Conservation (phyloP, 2,329 filamentous ascomycete species). For the Massarina eburnea region DNA sequence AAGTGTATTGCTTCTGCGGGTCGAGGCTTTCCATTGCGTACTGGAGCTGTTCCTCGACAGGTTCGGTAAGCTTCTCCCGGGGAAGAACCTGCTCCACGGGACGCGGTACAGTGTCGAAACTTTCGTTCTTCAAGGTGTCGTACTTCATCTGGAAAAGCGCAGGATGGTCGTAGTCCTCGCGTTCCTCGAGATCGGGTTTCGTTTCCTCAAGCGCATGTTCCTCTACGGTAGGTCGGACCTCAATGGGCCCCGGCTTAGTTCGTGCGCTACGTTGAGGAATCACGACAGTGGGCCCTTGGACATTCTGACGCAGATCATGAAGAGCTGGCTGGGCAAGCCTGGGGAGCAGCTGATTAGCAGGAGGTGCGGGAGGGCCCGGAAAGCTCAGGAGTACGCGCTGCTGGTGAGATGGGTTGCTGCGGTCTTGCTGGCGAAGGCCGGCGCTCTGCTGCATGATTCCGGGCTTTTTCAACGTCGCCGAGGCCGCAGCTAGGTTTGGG, state of each 20-base stretch:
- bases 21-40: slow-evolving; percentile 27
- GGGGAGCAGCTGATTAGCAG: slow-evolving; percentile 10
- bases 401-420: background rate
- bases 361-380: slow-evolving; percentile 4
- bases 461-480: slow-evolving; percentile 3
- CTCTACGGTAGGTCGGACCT: slow-evolving; percentile 10
- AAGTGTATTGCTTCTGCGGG: slow-evolving; percentile 46
- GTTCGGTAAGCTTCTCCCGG: slow-evolving; percentile 27
- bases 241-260: slow-evolving; percentile 8
- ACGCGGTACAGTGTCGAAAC: slow-evolving; percentile 48
- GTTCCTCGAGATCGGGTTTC: no score
- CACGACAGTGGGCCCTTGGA: background rate
- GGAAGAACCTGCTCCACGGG: slow-evolving; percentile 14
- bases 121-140: slow-evolving; percentile 51
- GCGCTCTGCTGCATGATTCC: slow-evolving; percentile 16
- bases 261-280: slow-evolving; percentile 6
- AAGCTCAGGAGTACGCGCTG: background rate
- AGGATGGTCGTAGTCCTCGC: slow-evolving; percentile 51
- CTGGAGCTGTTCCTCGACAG: slow-evolving; percentile 32
- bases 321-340: slow-evolving; percentile 2
- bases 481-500: slow-evolving; percentile 1
- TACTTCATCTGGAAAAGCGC: slow-evolving; percentile 51
- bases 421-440: slow-evolving; percentile 14
- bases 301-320: background rate
- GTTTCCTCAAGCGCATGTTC: slow-evolving; percentile 8